These are phyloP conservation scores for Cryphonectria naterciae DNA, from an alignment of 2,329 filamentous ascomycete genomes.

Conservation along the genomic window DNA sequence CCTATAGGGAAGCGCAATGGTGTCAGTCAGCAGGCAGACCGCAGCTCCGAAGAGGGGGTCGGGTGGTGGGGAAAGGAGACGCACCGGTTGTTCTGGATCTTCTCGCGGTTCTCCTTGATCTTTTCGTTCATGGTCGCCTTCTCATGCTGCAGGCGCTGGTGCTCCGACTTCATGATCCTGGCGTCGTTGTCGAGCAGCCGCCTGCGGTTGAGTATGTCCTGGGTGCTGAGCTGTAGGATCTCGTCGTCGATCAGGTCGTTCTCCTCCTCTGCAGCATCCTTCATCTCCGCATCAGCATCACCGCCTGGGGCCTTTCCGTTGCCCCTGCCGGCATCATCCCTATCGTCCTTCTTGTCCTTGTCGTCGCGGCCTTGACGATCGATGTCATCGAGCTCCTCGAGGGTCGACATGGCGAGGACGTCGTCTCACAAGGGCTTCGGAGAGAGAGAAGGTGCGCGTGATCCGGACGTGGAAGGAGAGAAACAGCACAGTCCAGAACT, in stretches of 20 bases:
- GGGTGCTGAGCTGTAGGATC: conserved; percentile 88
- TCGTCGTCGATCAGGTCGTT: conserved; percentile 84
- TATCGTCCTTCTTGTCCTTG: conserved; percentile 46
- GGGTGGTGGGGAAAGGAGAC: conserved; percentile 32
- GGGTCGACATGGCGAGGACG: conserved; percentile 72
- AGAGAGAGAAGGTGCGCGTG: background rate
- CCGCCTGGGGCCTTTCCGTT: conserved; percentile 55
- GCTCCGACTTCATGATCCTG: conserved; percentile 98
- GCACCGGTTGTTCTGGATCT: conserved; percentile 98
- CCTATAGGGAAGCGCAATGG: conserved; percentile 50
- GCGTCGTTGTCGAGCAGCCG: conserved; percentile 96
- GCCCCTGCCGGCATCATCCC: conserved; percentile 60
- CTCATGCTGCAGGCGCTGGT: conserved; percentile 90
- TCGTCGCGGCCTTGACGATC: conserved; percentile 77
- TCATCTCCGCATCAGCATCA: conserved; percentile 86
- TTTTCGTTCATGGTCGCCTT: conserved; percentile 96
- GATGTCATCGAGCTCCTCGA: conserved; percentile 89
- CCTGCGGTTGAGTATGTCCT: conserved; percentile 90
- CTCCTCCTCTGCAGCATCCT: conserved; percentile 75
- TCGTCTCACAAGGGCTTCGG: background rate
- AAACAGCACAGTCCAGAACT: background rate
- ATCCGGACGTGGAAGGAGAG: background rate
- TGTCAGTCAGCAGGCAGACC: conserved; percentile 32
- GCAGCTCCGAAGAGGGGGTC: conserved; percentile 16
- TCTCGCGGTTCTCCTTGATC: conserved; percentile 98